Conservation (phyloP, 1,284 basidiomycete species). For the Hypsizygus ulmarius region DNA sequence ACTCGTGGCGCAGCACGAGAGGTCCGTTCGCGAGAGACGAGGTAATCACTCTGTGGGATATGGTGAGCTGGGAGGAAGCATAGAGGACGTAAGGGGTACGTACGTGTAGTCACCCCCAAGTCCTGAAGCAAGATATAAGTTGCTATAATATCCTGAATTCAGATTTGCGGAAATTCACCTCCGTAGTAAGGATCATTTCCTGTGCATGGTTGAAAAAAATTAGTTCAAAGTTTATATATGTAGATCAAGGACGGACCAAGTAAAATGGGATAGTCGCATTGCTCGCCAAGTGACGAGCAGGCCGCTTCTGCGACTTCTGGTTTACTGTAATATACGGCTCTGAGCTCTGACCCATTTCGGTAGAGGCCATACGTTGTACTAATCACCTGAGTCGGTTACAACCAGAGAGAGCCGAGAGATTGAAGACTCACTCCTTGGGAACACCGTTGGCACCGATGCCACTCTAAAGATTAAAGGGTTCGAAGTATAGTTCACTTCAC, state of each 20-base stretch:
- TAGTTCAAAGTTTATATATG: neutral
- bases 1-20: constrained; percentile 77
- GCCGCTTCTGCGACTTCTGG: constrained; percentile 67
- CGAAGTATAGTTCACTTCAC: neutral
- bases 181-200: constrained; percentile 83
- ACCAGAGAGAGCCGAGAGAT: neutral
- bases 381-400: constrained; percentile 4
- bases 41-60: constrained; percentile 63
- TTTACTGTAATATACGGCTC: constrained; percentile 73
- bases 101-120: constrained; percentile 83
- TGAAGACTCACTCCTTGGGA: constrained; percentile 57
- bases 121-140: constrained; percentile 37
- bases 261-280: constrained; percentile 78
- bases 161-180: constrained; percentile 40
- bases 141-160: neutral
- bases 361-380: constrained; percentile 80
- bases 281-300: constrained; percentile 59
- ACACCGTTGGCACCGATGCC: constrained; percentile 71
- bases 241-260: constrained; percentile 50
- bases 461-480: constrained; percentile 43
- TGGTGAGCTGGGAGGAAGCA: constrained; percentile 8
- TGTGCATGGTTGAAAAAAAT: constrained; percentile 24
- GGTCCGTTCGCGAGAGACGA: constrained; percentile 77
- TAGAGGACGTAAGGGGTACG: constrained; percentile 25
- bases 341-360: constrained; percentile 74